Percentiles rank a stretch among this genome's conserved stretches.
Evolutionary conservation across 768 basidiomycete genomes (phyloP).

Genomic region (Auricularia heimuer): DNA sequence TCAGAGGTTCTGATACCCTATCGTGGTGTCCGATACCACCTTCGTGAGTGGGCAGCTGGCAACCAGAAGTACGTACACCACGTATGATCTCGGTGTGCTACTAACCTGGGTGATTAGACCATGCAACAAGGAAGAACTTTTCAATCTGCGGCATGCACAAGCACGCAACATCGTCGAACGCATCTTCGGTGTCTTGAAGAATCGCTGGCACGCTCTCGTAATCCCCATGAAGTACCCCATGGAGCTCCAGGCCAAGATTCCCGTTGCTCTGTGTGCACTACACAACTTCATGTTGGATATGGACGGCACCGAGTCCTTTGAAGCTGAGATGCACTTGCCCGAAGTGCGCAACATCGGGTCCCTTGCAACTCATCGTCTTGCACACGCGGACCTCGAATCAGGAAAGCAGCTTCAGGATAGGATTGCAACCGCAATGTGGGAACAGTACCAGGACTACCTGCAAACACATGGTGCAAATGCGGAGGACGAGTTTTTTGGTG

Average conservation of each 20-base stretch:
- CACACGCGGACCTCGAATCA: slow-evolving; percentile 2
- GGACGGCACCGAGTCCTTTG: neutral
- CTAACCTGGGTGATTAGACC: slow-evolving; percentile 8
- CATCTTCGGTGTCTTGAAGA: slow-evolving; percentile 17
- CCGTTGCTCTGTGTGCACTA: slow-evolving; percentile 14
- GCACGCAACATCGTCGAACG: slow-evolving; percentile 13
- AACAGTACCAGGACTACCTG: slow-evolving; percentile 4
- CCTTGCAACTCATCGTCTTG: slow-evolving; percentile 5
- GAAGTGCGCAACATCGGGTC: too few species aligned
- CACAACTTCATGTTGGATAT: slow-evolving; percentile 19
- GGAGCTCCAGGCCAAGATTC: slow-evolving; percentile 16
- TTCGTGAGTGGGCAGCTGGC: slow-evolving; percentile 23
- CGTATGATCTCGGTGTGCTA: slow-evolving; percentile 10
- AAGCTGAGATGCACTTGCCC: neutral
- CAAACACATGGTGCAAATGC: too few species aligned
- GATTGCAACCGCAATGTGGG: slow-evolving; percentile 17
- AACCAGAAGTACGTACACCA: neutral
- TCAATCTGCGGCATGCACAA: slow-evolving; percentile 19
- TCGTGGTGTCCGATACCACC: slow-evolving; percentile 27
- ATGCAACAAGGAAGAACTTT: slow-evolving; percentile 12
- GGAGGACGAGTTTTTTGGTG: too few species aligned
- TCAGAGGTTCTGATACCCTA: slow-evolving; percentile 30
- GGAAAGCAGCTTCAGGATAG: slow-evolving; percentile 7
- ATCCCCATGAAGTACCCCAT: slow-evolving; percentile 11
- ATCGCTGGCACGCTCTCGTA: slow-evolving; percentile 12